Percentiles rank a stretch among this genome's conserved stretches.
Conservation (phyloP, 345 rosid genomes). For the Passiflora organensis region DNA sequence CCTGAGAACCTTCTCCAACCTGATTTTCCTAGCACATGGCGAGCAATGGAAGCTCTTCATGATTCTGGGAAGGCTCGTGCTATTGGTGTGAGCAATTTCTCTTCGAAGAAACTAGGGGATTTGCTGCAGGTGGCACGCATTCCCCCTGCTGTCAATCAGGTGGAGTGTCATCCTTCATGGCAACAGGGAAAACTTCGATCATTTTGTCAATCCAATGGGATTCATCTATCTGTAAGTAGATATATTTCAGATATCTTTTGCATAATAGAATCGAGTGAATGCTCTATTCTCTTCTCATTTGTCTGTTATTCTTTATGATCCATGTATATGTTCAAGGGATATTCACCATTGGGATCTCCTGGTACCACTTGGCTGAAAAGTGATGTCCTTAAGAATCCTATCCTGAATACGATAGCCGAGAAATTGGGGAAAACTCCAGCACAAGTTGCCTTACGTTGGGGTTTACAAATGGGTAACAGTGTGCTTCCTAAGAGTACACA, state of each 20-base stretch:
- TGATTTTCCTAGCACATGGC: conserved; percentile 66
- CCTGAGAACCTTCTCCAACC: conserved; percentile 52
- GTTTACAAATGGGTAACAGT: conserved; percentile 70
- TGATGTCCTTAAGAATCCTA: conserved; percentile 48
- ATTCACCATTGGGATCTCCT: conserved; percentile 56
- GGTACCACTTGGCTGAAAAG: conserved; percentile 40
- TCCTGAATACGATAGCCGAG: conserved; percentile 41
- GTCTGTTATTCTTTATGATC: neutral
- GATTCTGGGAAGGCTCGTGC: conserved; percentile 51
- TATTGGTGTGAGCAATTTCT: conserved; percentile 56
- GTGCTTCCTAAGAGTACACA: conserved; percentile 73
- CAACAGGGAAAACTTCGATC: conserved; percentile 56
- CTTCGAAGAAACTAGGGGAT: conserved; percentile 48
- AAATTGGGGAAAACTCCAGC: conserved; percentile 65
- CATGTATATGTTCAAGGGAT: conserved; percentile 26
- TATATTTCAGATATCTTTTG: neutral
- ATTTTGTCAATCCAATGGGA: conserved; percentile 66
- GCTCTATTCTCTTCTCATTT: no score
- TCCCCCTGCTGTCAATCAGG: conserved; percentile 63
- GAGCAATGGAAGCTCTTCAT: conserved; percentile 53
- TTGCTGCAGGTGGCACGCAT: conserved; percentile 51
- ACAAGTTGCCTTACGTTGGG: conserved; percentile 77
- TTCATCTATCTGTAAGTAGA: conserved; percentile 64
- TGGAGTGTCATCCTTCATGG: conserved; percentile 82
- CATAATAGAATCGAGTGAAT: no score